phyloP scores from a whole-genome alignment of 352 stramenopile species.

The Globisporangium iwayamae region DNA sequence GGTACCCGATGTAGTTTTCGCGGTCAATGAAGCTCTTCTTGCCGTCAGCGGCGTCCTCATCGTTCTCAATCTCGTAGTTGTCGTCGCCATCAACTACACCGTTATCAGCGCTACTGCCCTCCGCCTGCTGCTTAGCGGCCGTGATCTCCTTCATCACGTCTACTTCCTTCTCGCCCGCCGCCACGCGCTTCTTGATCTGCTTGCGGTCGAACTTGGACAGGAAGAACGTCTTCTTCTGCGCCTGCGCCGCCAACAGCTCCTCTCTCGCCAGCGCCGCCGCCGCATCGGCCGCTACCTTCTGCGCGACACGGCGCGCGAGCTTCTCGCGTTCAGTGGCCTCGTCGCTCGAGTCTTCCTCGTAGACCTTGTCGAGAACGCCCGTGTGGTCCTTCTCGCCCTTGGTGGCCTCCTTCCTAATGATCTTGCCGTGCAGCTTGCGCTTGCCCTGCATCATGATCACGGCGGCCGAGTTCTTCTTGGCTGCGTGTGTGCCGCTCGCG shows the following conservation, averaged over 20 bases:
- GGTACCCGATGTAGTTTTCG: constrained; percentile 85
- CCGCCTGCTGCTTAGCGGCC: constrained; percentile 37
- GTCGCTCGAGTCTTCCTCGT: constrained; percentile 33
- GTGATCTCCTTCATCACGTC: constrained; percentile 67
- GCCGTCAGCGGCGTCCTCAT: constrained; percentile 23
- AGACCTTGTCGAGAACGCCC: constrained; percentile 28
- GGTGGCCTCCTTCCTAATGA: constrained; percentile 77
- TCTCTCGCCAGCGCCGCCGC: constrained; percentile 4
- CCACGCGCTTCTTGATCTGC: constrained; percentile 89
- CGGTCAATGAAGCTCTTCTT: constrained; percentile 66
- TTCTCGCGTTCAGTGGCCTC: constrained; percentile 25
- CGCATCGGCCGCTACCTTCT: constrained; percentile 11
- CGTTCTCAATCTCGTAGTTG: constrained; percentile 16
- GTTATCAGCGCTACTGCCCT: neutral
- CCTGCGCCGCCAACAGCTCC: constrained; percentile 9
- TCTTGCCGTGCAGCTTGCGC: constrained; percentile 78
- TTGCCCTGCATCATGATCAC: constrained; percentile 88
- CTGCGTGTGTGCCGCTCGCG: constrained; percentile 74
- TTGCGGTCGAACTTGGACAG: constrained; percentile 95
- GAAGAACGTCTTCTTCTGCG: constrained; percentile 74
- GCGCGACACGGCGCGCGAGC: constrained; percentile 5
- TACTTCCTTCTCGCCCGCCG: constrained; percentile 64
- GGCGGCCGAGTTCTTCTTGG: constrained; percentile 70
- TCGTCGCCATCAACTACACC: constrained; percentile 3
- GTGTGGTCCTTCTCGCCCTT: constrained; percentile 32